These are phyloP conservation scores for Warburgia ugandensis DNA, from an alignment of 164 flowering plant species.

Conservation along the genomic window DNA sequence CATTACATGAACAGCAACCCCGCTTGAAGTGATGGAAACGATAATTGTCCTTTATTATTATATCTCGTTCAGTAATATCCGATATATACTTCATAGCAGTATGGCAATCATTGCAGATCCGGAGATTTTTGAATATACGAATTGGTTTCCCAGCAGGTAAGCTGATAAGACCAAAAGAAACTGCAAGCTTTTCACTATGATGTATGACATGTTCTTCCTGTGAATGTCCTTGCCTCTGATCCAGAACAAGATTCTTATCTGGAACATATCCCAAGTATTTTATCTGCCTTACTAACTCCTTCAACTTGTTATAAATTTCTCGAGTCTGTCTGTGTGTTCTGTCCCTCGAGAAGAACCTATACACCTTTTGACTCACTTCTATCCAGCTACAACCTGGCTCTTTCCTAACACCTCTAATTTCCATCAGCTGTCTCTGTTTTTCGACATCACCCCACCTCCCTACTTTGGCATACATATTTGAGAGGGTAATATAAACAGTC, in stretches of 20 bases:
- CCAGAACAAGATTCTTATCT: conserved; percentile 5
- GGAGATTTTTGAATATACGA: conserved; percentile 19
- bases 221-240: conserved; percentile 3
- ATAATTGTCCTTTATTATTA: conserved; percentile 17
- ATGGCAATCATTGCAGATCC: conserved; percentile 21
- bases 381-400: conserved; percentile 30
- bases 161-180: conserved; percentile 21
- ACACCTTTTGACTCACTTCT: conserved; percentile 17
- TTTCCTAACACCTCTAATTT: conserved; percentile 11
- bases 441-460: conserved; percentile 23
- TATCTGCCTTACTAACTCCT: conserved; percentile 18
- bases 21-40: conserved; percentile 21
- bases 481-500: conserved; percentile 19
- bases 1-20: conserved; percentile 22
- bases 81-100: conserved; percentile 19
- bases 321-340: conserved; percentile 11
- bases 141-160: conserved; percentile 14
- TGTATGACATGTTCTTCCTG: conserved; percentile 10
- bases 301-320: conserved; percentile 13
- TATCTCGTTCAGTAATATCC: conserved; percentile 7
- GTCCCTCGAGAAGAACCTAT: conserved; percentile 19
- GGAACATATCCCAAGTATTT: conserved; percentile 14
- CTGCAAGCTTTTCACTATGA: conserved; percentile 24
- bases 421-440: conserved; percentile 15
- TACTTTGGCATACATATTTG: conserved; percentile 24